phyloP scores from a whole-genome alignment of 352 stramenopile species.

The Phytophthora brassicae region DNA sequence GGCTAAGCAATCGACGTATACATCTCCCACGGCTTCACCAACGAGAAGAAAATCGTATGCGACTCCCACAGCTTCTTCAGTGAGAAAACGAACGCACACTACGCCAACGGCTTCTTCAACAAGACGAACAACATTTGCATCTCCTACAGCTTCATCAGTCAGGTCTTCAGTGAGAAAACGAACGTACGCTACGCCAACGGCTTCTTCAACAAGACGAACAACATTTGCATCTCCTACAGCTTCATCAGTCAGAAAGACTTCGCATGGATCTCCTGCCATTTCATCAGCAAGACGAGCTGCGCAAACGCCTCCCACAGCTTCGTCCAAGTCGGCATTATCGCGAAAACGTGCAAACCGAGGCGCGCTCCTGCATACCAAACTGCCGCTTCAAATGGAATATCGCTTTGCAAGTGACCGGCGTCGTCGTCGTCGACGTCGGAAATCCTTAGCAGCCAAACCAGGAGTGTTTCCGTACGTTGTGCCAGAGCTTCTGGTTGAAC shows the following conservation, averaged over 20 bases:
- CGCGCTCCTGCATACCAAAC: slow-evolving; percentile 51
- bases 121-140: slow-evolving; percentile 19
- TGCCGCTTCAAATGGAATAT: slow-evolving; percentile 64
- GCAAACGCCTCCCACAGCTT: slow-evolving; percentile 12
- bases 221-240: slow-evolving; percentile 18
- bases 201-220: slow-evolving; percentile 13
- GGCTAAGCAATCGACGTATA: slow-evolving; percentile 7
- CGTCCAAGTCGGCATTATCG: slow-evolving; percentile 23
- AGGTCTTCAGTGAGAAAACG: no score
- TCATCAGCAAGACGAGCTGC: slow-evolving; percentile 7
- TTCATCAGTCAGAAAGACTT: slow-evolving; percentile 23
- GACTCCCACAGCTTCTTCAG: slow-evolving; percentile 13
- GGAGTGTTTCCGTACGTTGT: slow-evolving; percentile 45
- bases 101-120: slow-evolving; percentile 7
- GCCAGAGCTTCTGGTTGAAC: slow-evolving; percentile 59
- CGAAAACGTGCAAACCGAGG: slow-evolving; percentile 32
- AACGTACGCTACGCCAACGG: slow-evolving; percentile 7
- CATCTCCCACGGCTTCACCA: slow-evolving; percentile 12
- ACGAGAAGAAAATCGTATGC: slow-evolving; percentile 10
- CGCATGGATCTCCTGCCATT: background rate
- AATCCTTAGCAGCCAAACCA: slow-evolving; percentile 41
- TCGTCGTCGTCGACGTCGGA: slow-evolving; percentile 43
- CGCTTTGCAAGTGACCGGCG: slow-evolving; percentile 56
- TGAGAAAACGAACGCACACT: slow-evolving; percentile 14
- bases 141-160: slow-evolving; percentile 18